These are phyloP conservation scores for Sporothrix schenckii DNA, from an alignment of 2,329 filamentous ascomycete genomes.

Conservation along the genomic window DNA sequence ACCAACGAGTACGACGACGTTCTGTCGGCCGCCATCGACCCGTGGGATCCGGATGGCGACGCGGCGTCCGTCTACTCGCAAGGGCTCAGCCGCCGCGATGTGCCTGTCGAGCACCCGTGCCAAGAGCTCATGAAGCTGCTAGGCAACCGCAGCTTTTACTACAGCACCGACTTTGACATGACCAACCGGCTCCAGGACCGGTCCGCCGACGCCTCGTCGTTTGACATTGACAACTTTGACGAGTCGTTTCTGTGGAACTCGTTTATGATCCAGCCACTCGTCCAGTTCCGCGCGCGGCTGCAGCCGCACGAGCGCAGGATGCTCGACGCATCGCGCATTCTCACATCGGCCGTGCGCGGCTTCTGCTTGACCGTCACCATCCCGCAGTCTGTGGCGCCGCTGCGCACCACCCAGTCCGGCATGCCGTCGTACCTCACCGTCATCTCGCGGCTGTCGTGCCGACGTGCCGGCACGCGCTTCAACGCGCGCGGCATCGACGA, in stretches of 20 bases:
- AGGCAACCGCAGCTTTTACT: slow-evolving; percentile 94
- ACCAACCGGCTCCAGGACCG: slow-evolving; percentile 91
- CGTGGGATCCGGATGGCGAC: slow-evolving; percentile 56
- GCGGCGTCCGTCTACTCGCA: slow-evolving; percentile 53
- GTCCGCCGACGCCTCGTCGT: slow-evolving; percentile 72
- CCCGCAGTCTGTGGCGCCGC: slow-evolving; percentile 72
- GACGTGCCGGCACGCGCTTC: slow-evolving; percentile 89
- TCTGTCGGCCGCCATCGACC: slow-evolving; percentile 52
- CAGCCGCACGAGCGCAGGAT: slow-evolving; percentile 72
- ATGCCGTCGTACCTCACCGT: slow-evolving; percentile 83
- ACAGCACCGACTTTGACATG: slow-evolving; percentile 96
- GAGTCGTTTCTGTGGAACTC: slow-evolving; percentile 96
- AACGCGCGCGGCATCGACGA: slow-evolving; percentile 98
- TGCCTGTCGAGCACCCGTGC: slow-evolving; percentile 81
- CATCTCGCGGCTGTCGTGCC: slow-evolving; percentile 88
- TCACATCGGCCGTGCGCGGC: slow-evolving; percentile 92
- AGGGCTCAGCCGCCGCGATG: slow-evolving; percentile 66
- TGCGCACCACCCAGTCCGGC: slow-evolving; percentile 67
- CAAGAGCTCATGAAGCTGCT: slow-evolving; percentile 87
- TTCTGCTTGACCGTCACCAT: slow-evolving; percentile 88
- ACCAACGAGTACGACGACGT: slow-evolving; percentile 83
- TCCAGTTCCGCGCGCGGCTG: slow-evolving; percentile 83
- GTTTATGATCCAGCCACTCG: slow-evolving; percentile 93
- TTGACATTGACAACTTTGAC: slow-evolving; percentile 91
- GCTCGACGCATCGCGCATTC: slow-evolving; percentile 82